Evolutionary conservation across 2,329 filamentous ascomycete species (phyloP), one percentile per base, ranked within the genome.

Genomic region (Phialocephala subalpina): DNA sequence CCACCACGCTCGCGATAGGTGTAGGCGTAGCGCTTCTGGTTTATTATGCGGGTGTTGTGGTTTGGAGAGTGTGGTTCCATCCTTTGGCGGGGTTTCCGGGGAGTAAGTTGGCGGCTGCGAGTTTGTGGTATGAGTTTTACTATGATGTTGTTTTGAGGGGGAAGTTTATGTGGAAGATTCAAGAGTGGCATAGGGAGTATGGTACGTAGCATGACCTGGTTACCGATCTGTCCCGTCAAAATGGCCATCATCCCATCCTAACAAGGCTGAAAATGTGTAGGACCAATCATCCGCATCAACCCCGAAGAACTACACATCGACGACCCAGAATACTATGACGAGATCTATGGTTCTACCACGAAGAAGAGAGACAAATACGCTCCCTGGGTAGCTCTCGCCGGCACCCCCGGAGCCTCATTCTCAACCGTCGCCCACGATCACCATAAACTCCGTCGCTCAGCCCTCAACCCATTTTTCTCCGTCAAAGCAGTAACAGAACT

Each of bases 391-490:
- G 33, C 47, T 6, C 7, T 62, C 4, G 33, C 45, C 45, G 60
- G 52, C 18, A 57, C 49, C 25, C 62, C 60, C 22, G 60, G 56
- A 12, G 58, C 66, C 25, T 58, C 40, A 18, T 73, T 74, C 36
- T 67, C 65, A 25, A 73, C 70, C 2, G 64, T 65, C 6, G 65
- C 65, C 53, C 69, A 74, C 45, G 62, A 70, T 35, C 65, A 66
- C 20, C 72, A 75, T 63, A 67, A 69, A 18, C 25, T 64, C 6
- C 68, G 72, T 38, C 66, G 71, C 11, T 58, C 61, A 12, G 66
- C 70, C 11, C 53, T 73, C 22, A 73, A 71, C 33, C 67, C 68
- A 16, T 75, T 73, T 55, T 70, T 75, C 36, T 70, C 69, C 33
- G 22, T 27, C 20, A 58, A 58, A 38, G 55, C 55, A 4, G 55